Percentiles rank a stretch among this genome's conserved stretches.
Conservation (phyloP, 345 rosid species). For the Sisymbrium irio region DNA sequence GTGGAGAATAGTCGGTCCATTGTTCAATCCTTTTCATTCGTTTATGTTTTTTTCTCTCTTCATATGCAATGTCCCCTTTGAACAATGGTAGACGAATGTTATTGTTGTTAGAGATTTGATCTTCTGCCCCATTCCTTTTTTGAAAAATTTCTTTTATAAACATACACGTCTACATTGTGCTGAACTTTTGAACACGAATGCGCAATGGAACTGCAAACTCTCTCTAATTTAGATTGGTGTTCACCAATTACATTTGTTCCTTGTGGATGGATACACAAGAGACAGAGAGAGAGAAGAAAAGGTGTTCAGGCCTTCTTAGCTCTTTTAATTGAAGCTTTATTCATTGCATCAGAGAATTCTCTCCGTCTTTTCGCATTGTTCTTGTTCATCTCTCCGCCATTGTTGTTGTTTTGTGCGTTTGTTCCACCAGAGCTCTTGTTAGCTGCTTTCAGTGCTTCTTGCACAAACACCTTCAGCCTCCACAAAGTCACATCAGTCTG, state of each 20-base stretch:
- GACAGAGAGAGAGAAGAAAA: not conserved
- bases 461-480: conserved; percentile 74
- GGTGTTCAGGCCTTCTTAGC: conserved; percentile 36
- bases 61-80: too few species aligned
- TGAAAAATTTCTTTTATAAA: not conserved
- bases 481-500: conserved; percentile 68
- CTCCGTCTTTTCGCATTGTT: conserved; percentile 47
- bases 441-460: conserved; percentile 53
- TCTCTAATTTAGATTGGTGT: conserved; percentile 5
- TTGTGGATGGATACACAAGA: not conserved
- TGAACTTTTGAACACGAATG: not conserved
- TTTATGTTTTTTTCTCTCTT: too few species aligned
- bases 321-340: conserved; percentile 53
- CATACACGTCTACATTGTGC: not conserved
- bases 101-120: not conserved
- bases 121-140: not conserved
- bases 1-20: too few species aligned
- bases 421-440: conserved; percentile 38
- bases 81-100: too few species aligned
- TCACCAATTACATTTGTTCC: conserved; percentile 21
- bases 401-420: conserved; percentile 40
- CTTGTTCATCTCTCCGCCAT: conserved; percentile 37
- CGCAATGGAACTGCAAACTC: not conserved
- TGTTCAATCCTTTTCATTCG: too few species aligned
- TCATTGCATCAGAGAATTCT: conserved; percentile 48